These are phyloP conservation scores for Carpinus fangiana DNA, from an alignment of 306 rosid genomes.

Conservation along the genomic window DNA sequence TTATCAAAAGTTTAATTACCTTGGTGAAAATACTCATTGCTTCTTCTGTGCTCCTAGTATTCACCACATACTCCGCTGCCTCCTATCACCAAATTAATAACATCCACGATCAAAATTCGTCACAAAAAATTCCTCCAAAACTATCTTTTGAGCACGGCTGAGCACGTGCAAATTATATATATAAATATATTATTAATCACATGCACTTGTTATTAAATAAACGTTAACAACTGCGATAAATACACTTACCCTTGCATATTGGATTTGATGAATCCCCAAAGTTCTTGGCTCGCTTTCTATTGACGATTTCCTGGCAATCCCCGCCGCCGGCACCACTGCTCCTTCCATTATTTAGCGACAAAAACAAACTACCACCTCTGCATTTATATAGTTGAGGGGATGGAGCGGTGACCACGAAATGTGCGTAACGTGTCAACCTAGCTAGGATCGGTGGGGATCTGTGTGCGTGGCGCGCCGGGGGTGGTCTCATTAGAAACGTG, in stretches of 20 bases:
- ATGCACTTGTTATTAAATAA: too few relatives aligned
- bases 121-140: neutral
- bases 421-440: conserved; percentile 9
- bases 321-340: conserved; percentile 8
- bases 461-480: neutral
- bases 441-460: neutral
- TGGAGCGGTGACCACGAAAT: neutral
- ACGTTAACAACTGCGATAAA: neutral
- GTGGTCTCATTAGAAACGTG: neutral
- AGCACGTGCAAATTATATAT: neutral
- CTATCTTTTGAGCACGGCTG: neutral
- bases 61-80: conserved; percentile 55
- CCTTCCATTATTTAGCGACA: conserved; percentile 24
- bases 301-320: conserved; percentile 61
- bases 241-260: conserved; percentile 55
- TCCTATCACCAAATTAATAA: conserved; percentile 42
- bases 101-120: too few relatives aligned
- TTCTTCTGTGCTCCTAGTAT: conserved; percentile 55
- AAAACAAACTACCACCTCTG: neutral
- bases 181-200: too few relatives aligned
- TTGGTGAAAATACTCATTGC: conserved; percentile 67
- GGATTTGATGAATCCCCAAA: conserved; percentile 52
- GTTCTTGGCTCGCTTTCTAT: conserved; percentile 84
- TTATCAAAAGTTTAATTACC: conserved; percentile 31
- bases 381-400: neutral